phyloP scores from a whole-genome alignment of 192 early-diverging fungal species.

The Coemansia sp. region DNA sequence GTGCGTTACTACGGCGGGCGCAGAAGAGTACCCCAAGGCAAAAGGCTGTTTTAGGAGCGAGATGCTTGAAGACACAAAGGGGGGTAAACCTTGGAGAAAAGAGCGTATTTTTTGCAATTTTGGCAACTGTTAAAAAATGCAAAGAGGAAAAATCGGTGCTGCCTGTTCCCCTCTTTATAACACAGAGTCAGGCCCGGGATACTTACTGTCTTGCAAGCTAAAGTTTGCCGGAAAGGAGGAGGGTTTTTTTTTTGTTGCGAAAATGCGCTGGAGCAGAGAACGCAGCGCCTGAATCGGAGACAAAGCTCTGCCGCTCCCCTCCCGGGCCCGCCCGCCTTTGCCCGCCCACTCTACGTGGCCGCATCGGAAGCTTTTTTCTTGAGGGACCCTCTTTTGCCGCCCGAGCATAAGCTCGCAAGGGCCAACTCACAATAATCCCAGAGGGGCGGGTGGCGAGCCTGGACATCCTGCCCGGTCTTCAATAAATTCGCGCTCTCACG shows the following conservation, averaged over 20 bases:
- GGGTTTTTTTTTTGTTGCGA: not conserved
- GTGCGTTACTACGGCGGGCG: not conserved
- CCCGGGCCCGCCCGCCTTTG: no score
- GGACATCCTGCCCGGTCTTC: not conserved
- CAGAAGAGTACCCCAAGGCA: no score
- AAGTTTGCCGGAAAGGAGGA: not conserved
- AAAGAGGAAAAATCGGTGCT: not conserved
- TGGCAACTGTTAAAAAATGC: not conserved
- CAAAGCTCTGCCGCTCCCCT: not conserved
- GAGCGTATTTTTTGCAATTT: not conserved
- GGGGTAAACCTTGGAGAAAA: not conserved
- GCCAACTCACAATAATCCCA: not conserved
- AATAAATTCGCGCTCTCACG: slow-evolving; percentile 10
- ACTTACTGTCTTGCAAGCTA: not conserved
- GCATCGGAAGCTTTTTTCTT: not conserved
- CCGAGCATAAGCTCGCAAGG: no score
- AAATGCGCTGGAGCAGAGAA: not conserved
- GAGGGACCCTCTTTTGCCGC: not conserved
- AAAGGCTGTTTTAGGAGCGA: no score
- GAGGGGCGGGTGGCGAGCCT: not conserved
- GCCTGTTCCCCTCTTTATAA: not conserved
- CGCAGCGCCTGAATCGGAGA: not conserved
- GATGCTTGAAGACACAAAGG: not conserved
- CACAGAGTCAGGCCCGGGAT: not conserved
- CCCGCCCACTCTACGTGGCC: not conserved